A percentile compares a stretch with the other conserved stretches of the same genome.
Evolutionary conservation across 1,284 basidiomycete species (phyloP).

Genomic region (Leccinum solheimii): DNA sequence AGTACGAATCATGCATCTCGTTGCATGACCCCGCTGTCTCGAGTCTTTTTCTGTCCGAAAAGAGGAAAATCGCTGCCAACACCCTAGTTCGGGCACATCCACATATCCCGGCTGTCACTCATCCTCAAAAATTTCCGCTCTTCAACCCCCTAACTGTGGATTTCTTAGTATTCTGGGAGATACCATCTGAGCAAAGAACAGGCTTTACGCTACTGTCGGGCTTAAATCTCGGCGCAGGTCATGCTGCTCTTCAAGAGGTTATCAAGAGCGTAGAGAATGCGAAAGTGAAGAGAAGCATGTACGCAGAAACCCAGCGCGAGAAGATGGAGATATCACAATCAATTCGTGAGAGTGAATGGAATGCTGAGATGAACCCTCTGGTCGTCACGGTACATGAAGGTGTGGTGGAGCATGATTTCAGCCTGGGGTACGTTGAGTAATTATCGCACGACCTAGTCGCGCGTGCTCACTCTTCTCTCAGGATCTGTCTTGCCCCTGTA

Average conservation of each 20-base stretch:
- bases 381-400: constrained; percentile 48
- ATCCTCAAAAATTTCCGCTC: constrained; percentile 73
- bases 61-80: constrained; percentile 44
- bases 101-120: constrained; percentile 55
- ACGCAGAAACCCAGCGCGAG: constrained; percentile 82
- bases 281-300: constrained; percentile 81
- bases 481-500: constrained; percentile 57
- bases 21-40: constrained; percentile 37
- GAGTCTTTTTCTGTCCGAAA: constrained; percentile 52
- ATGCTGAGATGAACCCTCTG: constrained; percentile 75
- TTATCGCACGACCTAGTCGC: background rate
- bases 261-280: constrained; percentile 57
- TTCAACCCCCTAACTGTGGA: constrained; percentile 75
- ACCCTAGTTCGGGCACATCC: constrained; percentile 51
- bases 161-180: constrained; percentile 72
- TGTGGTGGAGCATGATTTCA: constrained; percentile 62
- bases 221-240: constrained; percentile 64
- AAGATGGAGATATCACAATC: constrained; percentile 64
- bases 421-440: constrained; percentile 50
- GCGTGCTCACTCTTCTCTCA: constrained; percentile 33
- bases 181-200: constrained; percentile 53
- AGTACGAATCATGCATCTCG: constrained; percentile 25
- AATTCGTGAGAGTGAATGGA: constrained; percentile 74
- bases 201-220: constrained; percentile 66
- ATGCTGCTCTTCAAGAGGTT: constrained; percentile 59